phyloP scores from a whole-genome alignment of 2,329 filamentous ascomycete genomes.

The Huntiella savannae region DNA sequence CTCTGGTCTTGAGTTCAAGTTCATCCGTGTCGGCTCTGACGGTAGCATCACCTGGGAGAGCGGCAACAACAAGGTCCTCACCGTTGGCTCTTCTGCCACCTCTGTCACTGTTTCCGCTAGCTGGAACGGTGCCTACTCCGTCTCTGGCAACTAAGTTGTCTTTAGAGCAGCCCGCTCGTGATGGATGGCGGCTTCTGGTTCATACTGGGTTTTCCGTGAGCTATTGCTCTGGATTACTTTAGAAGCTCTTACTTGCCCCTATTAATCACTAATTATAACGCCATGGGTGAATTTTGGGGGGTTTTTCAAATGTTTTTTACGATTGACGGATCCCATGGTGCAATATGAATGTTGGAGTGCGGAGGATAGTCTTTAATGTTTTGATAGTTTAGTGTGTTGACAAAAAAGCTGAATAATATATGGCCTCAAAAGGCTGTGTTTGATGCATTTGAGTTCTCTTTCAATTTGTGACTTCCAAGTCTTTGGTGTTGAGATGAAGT shows the following conservation, averaged over 20 bases:
- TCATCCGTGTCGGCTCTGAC: conserved; percentile 36
- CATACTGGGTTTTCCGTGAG: too few relatives aligned
- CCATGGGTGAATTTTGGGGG: not conserved
- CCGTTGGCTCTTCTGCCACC: conserved; percentile 16
- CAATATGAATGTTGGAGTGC: too few relatives aligned
- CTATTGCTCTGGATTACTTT: too few relatives aligned
- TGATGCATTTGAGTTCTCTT: too few relatives aligned
- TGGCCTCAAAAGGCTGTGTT: too few relatives aligned
- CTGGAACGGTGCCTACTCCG: conserved; percentile 17
- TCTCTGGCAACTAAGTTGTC: conserved; percentile 2
- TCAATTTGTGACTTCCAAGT: too few relatives aligned
- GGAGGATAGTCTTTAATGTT: too few relatives aligned
- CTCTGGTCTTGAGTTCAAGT: conserved; percentile 46
- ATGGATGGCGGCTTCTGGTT: too few relatives aligned
- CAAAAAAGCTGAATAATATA: too few relatives aligned
- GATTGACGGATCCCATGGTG: not conserved
- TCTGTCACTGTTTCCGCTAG: conserved; percentile 16
- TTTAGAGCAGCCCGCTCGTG: not conserved
- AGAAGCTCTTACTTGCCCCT: not conserved
- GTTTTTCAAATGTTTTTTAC: not conserved
- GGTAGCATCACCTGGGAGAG: conserved; percentile 44
- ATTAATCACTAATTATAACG: not conserved
- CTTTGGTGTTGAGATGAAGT: too few relatives aligned
- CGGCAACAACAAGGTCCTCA: conserved; percentile 31
- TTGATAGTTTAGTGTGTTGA: too few relatives aligned